Evolutionary conservation across 768 basidiomycete genomes (phyloP), one percentile per base, ranked within the genome.

Genomic region (Boletellus ananas): DNA sequence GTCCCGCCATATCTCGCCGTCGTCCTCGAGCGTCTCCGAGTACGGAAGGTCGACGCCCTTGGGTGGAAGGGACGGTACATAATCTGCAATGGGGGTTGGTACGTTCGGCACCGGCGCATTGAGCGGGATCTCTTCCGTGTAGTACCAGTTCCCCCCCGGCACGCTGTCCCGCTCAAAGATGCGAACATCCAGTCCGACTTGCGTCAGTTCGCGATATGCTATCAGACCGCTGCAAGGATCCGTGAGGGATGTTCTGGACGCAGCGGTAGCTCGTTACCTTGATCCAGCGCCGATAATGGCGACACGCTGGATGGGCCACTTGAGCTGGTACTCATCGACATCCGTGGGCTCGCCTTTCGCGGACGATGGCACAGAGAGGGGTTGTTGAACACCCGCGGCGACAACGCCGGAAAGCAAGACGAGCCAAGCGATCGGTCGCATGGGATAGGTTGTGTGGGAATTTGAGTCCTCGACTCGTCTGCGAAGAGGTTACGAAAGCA

Each of bases 271-370:
- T 29, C 8, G 29, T 34, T 9, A 58, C 58, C 57, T 45, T 42
- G 57, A 50, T 3, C 58, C 58, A 13, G 58, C 58, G 2, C 58
- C 58, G 6, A 59, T 45, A 21, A 52, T 17, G 9, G 50, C 58
- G n/a, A 59, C 57, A 42, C 16, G 51, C 33, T 18, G 50, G 17
- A 59, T 56, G 12, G 39, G 57, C 54, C 53, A 50, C 16, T 34
- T 20, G 33, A 59, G 59, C 20, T 45, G 49, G 18, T 55, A 55
- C 13, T 52, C 45, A 23, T n/a, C n/a, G n/a, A n/a, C n/a, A n/a
- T 23, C 23, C 23, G 23, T 23, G 6, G 23, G 6, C 6, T 3
- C 23, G 9, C 39, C 47, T 0, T 10, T 2, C 13, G 31, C 54
- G 4, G 16, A 29, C 3, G 43, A 18, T 21, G 47, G 37, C 6